Base-by-base conservation (phyloP, 2,329 filamentous ascomycete genomes). In the Scedosporium dehoogii region DNA sequence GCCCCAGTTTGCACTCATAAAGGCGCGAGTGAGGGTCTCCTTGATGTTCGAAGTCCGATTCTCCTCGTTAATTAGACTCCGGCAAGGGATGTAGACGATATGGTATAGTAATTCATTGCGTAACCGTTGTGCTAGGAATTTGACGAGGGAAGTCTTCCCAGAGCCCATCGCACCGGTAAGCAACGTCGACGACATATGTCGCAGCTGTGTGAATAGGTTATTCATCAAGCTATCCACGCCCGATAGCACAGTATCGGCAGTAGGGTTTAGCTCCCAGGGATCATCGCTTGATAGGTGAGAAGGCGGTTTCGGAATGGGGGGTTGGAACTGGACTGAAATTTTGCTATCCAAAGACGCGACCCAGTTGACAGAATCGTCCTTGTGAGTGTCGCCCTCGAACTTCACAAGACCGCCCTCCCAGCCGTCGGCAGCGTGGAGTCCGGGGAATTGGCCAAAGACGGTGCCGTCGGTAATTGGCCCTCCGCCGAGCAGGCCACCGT, bases 381-480 rank as follows among this genome's bases (percentile, higher is more conserved):
- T 56, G 14, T 58, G 33, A 16, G 60, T 41, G 14, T 68, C 59
- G 51, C 71, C 73, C 51, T 94, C 88, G 68, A 97, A 91, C 69
- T 87, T 87, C 60, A 97, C 69, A 27, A 97, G 83, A 1, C 91
- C 93, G 2, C 94, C 94, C 65, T 92, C 86, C 86, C 93, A 97
- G 14, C 84, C 82, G 51, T 81, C 78, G 4, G 77, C 81, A 60
- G 73, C 77, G 67, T 75, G 80, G n/a, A 81, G 76, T 23, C 76
- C 85, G 63, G 81, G 79, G 62, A 80, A 81, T 42, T 80, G 68
- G 0, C 79, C 86, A 21, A 99, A 75, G 14, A 97, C 75, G 76
- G 93, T 89, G 2, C 93, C 92, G 73, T 99, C 91, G 0, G 92
- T 97, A 59, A 99, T 72, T 4, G 94, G 92, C 0, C 94, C 94